phyloP scores from a whole-genome alignment of 2,329 filamentous ascomycete species.

The Cytospora chrysosperma region DNA sequence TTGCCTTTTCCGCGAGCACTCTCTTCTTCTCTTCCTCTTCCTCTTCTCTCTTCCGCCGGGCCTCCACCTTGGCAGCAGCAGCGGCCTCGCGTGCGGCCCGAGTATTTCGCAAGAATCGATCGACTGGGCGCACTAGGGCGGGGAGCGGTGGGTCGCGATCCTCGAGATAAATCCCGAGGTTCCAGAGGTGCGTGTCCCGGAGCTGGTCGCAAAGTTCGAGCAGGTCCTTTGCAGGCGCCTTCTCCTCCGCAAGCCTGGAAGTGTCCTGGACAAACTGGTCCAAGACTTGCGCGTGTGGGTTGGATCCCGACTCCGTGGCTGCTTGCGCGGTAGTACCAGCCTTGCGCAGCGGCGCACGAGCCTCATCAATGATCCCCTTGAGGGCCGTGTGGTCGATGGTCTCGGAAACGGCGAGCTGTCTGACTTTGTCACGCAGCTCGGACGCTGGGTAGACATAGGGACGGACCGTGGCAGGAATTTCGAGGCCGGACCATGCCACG shows the following conservation, averaged over 20 bases:
- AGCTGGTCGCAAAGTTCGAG: conserved; percentile 65
- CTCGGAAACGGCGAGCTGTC: conserved; percentile 40
- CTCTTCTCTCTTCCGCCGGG: conserved; percentile 34
- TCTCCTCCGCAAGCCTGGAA: conserved; percentile 40
- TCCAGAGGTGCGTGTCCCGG: conserved; percentile 63
- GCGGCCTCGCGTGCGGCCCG: conserved; percentile 53
- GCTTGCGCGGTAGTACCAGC: conserved; percentile 9
- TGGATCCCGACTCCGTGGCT: conserved; percentile 15
- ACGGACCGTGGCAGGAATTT: conserved; percentile 59
- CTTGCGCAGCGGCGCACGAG: conserved; percentile 3
- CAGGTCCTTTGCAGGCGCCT: conserved; percentile 55
- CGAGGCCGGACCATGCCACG: conserved; percentile 65
- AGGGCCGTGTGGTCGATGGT: conserved; percentile 33
- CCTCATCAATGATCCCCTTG: conserved; percentile 25
- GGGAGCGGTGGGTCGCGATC: conserved; percentile 54
- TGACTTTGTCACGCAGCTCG: conserved; percentile 38
- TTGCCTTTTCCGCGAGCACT: conserved; percentile 40
- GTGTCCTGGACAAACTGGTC: conserved; percentile 42
- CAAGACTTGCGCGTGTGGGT: conserved; percentile 33
- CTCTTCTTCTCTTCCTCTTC: conserved; percentile 39
- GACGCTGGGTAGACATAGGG: conserved; percentile 58
- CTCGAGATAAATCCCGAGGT: conserved; percentile 68
- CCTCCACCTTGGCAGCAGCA: conserved; percentile 50
- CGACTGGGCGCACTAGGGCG: conserved; percentile 64
- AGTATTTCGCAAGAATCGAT: conserved; percentile 53